Evolutionary conservation across 2,329 filamentous ascomycete species (phyloP).

Genomic region (Botrytis cinerea): DNA sequence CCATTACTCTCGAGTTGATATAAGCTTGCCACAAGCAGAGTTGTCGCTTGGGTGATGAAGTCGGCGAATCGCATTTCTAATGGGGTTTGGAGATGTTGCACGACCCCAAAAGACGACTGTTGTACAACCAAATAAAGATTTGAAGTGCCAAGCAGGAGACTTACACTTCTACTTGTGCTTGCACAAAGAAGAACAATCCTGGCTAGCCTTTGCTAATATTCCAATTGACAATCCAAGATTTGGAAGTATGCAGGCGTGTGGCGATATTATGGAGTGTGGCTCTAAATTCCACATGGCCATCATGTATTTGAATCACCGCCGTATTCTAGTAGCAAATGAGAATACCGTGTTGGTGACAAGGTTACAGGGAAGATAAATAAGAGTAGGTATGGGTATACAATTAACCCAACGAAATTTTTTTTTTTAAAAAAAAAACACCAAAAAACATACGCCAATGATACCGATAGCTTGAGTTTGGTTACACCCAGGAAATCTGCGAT

Average conservation of each 20-base stretch:
- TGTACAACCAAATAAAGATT: neutral
- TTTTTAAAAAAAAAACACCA: neutral
- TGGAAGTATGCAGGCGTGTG: neutral
- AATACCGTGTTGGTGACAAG: neutral
- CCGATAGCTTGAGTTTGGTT: neutral
- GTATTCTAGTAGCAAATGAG: neutral
- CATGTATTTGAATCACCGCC: neutral
- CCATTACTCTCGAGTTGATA: neutral
- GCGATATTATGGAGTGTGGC: neutral
- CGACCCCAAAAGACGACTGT: neutral
- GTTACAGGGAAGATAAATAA: neutral
- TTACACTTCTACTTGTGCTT: neutral
- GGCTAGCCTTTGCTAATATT: neutral
- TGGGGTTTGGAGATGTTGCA: neutral
- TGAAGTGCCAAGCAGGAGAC: neutral
- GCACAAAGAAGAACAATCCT: neutral
- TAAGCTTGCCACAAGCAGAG: neutral
- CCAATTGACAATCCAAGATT: neutral
- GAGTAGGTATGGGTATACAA: neutral
- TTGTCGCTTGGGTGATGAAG: neutral
- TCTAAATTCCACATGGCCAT: neutral
- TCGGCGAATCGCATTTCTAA: neutral
- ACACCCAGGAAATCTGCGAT: neutral
- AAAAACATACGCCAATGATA: neutral
- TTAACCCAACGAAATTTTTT: neutral